phyloP scores from a whole-genome alignment of 331 rosid species.

The Rosa hybrid region DNA sequence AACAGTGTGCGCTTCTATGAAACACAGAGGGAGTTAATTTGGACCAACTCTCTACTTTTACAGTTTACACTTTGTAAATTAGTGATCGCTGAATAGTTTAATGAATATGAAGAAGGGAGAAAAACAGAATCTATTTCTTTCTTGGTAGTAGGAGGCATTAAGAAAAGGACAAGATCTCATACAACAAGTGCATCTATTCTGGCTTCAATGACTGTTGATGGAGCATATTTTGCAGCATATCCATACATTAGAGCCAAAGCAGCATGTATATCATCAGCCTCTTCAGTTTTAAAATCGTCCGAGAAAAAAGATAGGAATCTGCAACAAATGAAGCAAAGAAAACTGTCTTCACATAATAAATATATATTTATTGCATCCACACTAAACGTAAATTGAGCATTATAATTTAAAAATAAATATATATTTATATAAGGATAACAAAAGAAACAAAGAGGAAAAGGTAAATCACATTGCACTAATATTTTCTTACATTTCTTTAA shows the following conservation, averaged over 20 bases:
- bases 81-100: neutral
- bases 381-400: neutral
- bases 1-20: neutral
- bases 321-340: constrained; percentile 39
- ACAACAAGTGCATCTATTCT: constrained; percentile 97
- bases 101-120: neutral
- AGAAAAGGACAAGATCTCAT: constrained; percentile 52
- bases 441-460: neutral
- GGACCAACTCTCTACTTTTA: neutral
- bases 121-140: neutral
- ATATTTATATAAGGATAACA: neutral
- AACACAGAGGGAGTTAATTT: neutral
- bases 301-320: constrained; percentile 89
- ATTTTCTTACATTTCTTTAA: neutral
- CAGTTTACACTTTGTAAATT: neutral
- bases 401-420: neutral
- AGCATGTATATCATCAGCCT: constrained; percentile 93
- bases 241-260: constrained; percentile 99
- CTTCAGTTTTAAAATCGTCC: constrained; percentile 77
- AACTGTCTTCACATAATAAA: neutral
- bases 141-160: neutral
- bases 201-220: constrained; percentile 95
- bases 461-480: neutral
- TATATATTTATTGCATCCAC: constrained; percentile 13
- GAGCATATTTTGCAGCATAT: constrained; percentile 99